These are phyloP conservation scores for Coleophoma cylindrospora DNA, from an alignment of 2,329 filamentous ascomycete genomes.

Conservation along the genomic window DNA sequence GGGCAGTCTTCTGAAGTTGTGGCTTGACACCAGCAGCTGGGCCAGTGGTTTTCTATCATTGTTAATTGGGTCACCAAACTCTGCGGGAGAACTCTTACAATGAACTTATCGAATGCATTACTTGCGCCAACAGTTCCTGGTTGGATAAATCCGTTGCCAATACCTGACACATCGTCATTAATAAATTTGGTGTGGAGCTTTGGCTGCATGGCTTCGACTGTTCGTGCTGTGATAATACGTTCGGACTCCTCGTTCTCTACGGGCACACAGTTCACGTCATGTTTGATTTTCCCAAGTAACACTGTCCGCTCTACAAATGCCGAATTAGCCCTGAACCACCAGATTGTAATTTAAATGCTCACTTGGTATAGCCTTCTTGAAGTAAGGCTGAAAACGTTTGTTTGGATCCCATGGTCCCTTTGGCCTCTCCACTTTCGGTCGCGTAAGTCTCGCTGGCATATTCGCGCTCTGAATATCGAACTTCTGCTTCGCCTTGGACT, in stretches of 20 bases:
- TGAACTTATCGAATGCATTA: constrained; percentile 45
- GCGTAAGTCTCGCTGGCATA: constrained; percentile 49
- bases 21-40: constrained; percentile 54
- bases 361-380: constrained; percentile 72
- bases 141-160: constrained; percentile 43
- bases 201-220: constrained; percentile 54
- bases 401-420: constrained; percentile 37
- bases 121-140: constrained; percentile 42
- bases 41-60: constrained; percentile 43
- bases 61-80: constrained; percentile 3
- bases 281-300: constrained; percentile 65
- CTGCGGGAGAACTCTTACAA: constrained; percentile 40
- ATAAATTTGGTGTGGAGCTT: constrained; percentile 46
- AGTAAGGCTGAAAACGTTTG: constrained; percentile 57
- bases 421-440: constrained; percentile 38
- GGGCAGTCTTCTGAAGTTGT: constrained; percentile 78
- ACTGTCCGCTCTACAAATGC: constrained; percentile 65
- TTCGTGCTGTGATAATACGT: constrained; percentile 52
- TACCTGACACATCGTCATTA: constrained; percentile 15
- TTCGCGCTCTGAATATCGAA: constrained; percentile 52
- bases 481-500: constrained; percentile 49
- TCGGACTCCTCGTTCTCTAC: constrained; percentile 68
- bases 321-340: constrained; percentile 11
- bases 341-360: constrained; percentile 27
- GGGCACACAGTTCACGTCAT: constrained; percentile 72